Percentiles rank a stretch among this genome's conserved stretches.
Evolutionary conservation across 148 eudicot genomes (phyloP).

Genomic region (Silene latifolia): DNA sequence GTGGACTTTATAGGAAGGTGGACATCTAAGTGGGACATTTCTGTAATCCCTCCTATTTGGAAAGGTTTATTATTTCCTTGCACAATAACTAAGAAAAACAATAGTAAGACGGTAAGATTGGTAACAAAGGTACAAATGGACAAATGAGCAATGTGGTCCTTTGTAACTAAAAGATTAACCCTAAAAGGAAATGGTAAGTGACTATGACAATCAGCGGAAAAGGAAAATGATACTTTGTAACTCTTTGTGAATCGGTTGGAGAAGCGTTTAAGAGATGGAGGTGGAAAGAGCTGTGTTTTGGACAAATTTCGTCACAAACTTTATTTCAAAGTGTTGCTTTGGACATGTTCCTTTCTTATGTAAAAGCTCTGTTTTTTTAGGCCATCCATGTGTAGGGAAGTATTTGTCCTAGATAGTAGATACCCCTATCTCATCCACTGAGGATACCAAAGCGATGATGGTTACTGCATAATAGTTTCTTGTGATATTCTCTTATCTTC

Average conservation of each 20-base stretch:
- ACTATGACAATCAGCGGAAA: too few species aligned
- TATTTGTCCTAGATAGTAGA: neutral
- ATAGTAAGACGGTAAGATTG: neutral
- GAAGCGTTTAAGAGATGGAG: neutral
- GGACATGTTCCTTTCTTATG: constrained; percentile 8
- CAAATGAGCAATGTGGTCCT: neutral
- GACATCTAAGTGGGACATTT: constrained; percentile 1
- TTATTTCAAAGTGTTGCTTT: constrained; percentile 4
- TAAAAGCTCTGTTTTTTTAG: neutral
- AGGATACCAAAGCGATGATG: neutral
- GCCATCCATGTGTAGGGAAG: neutral
- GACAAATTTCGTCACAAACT: neutral
- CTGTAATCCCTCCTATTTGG: neutral
- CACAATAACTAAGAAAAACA: neutral
- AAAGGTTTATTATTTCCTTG: neutral
- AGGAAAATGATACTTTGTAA: neutral
- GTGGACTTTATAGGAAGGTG: constrained; percentile 1
- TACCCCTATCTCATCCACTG: neutral
- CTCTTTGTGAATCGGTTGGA: neutral
- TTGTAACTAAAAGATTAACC: neutral
- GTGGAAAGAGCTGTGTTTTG: neutral
- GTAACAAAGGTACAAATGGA: neutral
- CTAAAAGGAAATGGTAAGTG: neutral
- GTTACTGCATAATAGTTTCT: constrained; percentile 2
- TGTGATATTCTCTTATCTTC: neutral